Base-by-base conservation (phyloP, 2,329 filamentous ascomycete species). In the Cladobotryum mycophilum region DNA sequence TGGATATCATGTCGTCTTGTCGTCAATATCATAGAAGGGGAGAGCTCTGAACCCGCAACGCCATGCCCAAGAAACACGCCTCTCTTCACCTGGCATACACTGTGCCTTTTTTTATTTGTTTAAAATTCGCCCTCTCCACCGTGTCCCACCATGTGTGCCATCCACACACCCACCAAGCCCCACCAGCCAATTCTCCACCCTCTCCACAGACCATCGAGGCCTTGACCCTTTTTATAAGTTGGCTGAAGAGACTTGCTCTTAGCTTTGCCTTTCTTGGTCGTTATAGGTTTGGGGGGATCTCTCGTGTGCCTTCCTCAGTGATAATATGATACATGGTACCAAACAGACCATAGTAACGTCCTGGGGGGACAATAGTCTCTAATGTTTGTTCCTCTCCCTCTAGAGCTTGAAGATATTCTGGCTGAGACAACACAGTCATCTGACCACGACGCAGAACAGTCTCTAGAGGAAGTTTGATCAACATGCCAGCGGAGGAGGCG, bases 391-490 rank as follows among this genome's bases (percentile, higher is more conserved):
- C 67, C 25, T 67, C 62, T 41, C 62, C 61, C 17, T 76, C 71
- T 3, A 80, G 67, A 0, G 81, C 79, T 11, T 67, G 65, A 2
- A 78, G 57, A 50, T 81, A 79, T 11, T 70, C 61, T 1, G 77
- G 76, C 13, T 76, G 76, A 14, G 77, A 76, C 42, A 89, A 76
- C 1, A 89, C 82, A 2, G 84, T 76, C 53, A 93, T 85, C 68
- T 99, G 93, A 5, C 89, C 92, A 53, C 93, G 82, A 44, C 93
- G 85, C 7, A 97, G 78, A 14, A 96, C 87, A 1, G 92, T 97
- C 70, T 99, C 93, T 4, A 97, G 75, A 0, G 93, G 93, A 12
- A 97, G 81, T 62, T 92, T 91, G 58, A 96, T 69, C 60, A 93
- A 87, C 33, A 97, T 80, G 45, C 95, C 91, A 2, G 83, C 76